Evolutionary conservation across 2,329 filamentous ascomycete genomes (phyloP).

Genomic region (Aphanoascus verrucosus): DNA sequence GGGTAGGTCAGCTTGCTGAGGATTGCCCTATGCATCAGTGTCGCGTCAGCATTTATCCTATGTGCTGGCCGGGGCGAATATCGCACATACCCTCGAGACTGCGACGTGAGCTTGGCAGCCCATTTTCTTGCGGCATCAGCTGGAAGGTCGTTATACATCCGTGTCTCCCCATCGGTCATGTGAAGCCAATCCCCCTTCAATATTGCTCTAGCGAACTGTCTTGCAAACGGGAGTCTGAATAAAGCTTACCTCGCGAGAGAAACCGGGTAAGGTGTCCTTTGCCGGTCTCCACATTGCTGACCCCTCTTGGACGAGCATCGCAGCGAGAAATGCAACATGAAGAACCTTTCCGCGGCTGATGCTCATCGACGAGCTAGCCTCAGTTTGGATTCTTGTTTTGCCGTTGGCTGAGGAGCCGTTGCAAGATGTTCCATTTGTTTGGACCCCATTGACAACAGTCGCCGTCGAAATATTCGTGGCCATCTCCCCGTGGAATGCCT

Average conservation of each 20-base stretch:
- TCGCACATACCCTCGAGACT: no score
- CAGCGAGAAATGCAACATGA: slow-evolving; percentile 11
- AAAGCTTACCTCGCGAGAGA: no score
- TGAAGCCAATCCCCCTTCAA: slow-evolving; percentile 4
- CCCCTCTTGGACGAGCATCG: slow-evolving; percentile 4
- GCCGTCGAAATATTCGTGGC: neutral
- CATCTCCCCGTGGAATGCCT: slow-evolving; percentile 12
- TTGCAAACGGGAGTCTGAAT: no score
- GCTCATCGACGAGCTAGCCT: neutral
- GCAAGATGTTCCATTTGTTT: no score
- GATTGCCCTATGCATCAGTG: slow-evolving; percentile 6
- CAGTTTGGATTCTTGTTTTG: neutral
- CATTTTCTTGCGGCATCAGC: neutral
- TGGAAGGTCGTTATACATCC: slow-evolving; percentile 13
- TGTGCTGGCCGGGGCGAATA: neutral
- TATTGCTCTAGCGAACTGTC: neutral
- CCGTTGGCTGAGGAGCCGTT: no score
- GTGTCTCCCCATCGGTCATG: slow-evolving; percentile 6
- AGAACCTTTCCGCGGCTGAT: slow-evolving; percentile 8
- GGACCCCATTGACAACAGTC: no score
- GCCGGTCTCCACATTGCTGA: slow-evolving; percentile 4
- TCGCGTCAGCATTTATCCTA: neutral
- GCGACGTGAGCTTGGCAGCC: no score
- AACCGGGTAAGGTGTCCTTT: neutral
- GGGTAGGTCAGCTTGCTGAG: slow-evolving; percentile 12